These are phyloP conservation scores for Rickenella mellea DNA, from an alignment of 768 basidiomycete species.

Conservation along the genomic window DNA sequence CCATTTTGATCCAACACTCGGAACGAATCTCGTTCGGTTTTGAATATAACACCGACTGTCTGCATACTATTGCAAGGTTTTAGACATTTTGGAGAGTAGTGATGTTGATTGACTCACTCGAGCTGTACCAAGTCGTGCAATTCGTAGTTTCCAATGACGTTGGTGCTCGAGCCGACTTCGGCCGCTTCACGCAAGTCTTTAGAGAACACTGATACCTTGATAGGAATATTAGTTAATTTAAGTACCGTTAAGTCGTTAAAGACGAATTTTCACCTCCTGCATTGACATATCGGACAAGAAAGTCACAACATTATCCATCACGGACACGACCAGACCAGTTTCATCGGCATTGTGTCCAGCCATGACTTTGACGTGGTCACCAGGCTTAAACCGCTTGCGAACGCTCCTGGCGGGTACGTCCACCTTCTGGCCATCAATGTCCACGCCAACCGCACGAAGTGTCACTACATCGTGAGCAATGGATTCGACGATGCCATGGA, in stretches of 20 bases:
- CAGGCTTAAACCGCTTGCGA: slow-evolving; percentile 89
- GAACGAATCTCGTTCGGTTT: slow-evolving; percentile 93
- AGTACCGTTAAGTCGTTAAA: not conserved
- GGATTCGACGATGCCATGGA: slow-evolving; percentile 87
- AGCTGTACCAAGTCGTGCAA: slow-evolving; percentile 94
- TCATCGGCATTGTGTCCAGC: slow-evolving; percentile 90
- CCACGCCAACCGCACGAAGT: slow-evolving; percentile 69
- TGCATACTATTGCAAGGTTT: slow-evolving; percentile 46
- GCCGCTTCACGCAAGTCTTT: slow-evolving; percentile 97
- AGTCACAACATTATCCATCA: slow-evolving; percentile 84
- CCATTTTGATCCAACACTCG: slow-evolving; percentile 94
- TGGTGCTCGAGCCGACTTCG: slow-evolving; percentile 88
- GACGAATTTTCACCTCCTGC: slow-evolving; percentile 62
- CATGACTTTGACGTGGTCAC: slow-evolving; percentile 99
- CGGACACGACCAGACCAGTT: slow-evolving; percentile 90
- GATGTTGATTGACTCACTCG: slow-evolving; percentile 53
- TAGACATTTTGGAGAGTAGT: not conserved
- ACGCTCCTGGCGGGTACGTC: slow-evolving; percentile 84
- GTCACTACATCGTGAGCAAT: slow-evolving; percentile 82
- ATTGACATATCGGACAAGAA: slow-evolving; percentile 96
- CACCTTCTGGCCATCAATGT: slow-evolving; percentile 79
- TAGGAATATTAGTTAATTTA: slow-evolving; percentile 5
- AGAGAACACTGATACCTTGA: slow-evolving; percentile 89
- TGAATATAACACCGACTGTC: slow-evolving; percentile 95
- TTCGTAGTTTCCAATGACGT: slow-evolving; percentile 88